phyloP scores from a whole-genome alignment of 495 filamentous ascomycete species.

The Talaromyces thailandensis region DNA sequence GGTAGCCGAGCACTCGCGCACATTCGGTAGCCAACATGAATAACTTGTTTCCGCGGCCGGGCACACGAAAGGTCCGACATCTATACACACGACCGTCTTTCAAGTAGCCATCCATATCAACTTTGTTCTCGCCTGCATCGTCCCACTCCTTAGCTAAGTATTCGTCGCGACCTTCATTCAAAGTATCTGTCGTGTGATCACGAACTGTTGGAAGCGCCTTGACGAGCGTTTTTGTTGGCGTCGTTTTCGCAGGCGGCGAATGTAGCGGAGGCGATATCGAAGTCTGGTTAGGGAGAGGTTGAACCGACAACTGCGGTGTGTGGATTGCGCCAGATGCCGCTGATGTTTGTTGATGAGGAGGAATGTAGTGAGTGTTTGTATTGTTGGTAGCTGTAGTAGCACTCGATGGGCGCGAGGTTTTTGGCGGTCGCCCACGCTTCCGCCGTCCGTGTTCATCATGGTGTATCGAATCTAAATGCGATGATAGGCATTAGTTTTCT shows the following conservation, averaged over 20 bases:
- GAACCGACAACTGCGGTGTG: conserved; percentile 70
- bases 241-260: conserved; percentile 72
- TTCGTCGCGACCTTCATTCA: conserved; percentile 87
- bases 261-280: conserved; percentile 54
- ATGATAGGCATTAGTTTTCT: not conserved
- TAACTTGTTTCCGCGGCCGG: conserved; percentile 80
- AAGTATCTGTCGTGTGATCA: conserved; percentile 96
- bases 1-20: conserved; percentile 85
- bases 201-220: conserved; percentile 94
- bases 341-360: conserved; percentile 38
- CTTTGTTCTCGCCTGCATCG: conserved; percentile 87
- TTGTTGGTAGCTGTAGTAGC: not conserved
- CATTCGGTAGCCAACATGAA: conserved; percentile 99
- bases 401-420: conserved; percentile 46
- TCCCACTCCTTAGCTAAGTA: conserved; percentile 93
- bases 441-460: conserved; percentile 67
- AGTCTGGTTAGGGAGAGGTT: conserved; percentile 52
- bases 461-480: not conserved
- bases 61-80: conserved; percentile 89
- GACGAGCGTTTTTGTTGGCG: conserved; percentile 81
- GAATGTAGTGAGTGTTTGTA: conserved; percentile 16
- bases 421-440: conserved; percentile 82
- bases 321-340: conserved; percentile 48
- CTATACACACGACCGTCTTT: conserved; percentile 80
- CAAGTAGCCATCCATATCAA: conserved; percentile 70